A percentile compares a stretch with the other conserved stretches of the same genome.
phyloP scores from a whole-genome alignment of 768 basidiomycete genomes.

The Amanita polypyramis region DNA sequence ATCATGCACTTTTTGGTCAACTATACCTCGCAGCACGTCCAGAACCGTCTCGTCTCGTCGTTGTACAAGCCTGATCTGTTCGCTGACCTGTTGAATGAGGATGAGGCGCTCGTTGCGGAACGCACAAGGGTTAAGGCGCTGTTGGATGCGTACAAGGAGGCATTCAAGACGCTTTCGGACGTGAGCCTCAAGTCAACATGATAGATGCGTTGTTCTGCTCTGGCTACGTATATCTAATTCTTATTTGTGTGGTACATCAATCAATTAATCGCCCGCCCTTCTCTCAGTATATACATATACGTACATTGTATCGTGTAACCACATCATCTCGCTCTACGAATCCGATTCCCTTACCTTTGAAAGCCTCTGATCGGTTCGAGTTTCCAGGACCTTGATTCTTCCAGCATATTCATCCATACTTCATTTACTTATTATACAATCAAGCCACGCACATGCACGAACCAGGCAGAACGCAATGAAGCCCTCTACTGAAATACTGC shows the following conservation, averaged over 20 bases:
- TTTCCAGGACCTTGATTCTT: too few species aligned
- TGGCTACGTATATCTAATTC: background rate
- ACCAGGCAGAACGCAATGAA: background rate
- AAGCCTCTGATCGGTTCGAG: too few species aligned
- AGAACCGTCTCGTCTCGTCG: constrained; percentile 89
- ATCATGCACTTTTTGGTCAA: constrained; percentile 99
- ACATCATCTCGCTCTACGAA: too few species aligned
- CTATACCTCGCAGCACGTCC: constrained; percentile 91
- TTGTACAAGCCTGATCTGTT: constrained; percentile 95
- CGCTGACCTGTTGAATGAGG: constrained; percentile 84
- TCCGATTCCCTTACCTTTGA: too few species aligned
- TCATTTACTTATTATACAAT: background rate
- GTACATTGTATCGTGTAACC: too few species aligned
- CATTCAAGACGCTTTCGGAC: constrained; percentile 80
- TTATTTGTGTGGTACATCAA: background rate
- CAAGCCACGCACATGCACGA: background rate
- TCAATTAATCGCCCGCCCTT: too few species aligned
- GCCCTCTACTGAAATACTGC: background rate
- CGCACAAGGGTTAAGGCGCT: constrained; percentile 87
- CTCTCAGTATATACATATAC: too few species aligned
- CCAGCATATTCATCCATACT: background rate
- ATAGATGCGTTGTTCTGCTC: constrained; percentile 14
- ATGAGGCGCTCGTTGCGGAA: constrained; percentile 91
- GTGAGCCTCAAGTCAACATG: constrained; percentile 59
- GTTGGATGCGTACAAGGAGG: constrained; percentile 92